Evolutionary conservation across 352 stramenopile genomes (phyloP), one percentile per base, ranked within the genome.

Genomic region (Phytopythium litorale): DNA sequence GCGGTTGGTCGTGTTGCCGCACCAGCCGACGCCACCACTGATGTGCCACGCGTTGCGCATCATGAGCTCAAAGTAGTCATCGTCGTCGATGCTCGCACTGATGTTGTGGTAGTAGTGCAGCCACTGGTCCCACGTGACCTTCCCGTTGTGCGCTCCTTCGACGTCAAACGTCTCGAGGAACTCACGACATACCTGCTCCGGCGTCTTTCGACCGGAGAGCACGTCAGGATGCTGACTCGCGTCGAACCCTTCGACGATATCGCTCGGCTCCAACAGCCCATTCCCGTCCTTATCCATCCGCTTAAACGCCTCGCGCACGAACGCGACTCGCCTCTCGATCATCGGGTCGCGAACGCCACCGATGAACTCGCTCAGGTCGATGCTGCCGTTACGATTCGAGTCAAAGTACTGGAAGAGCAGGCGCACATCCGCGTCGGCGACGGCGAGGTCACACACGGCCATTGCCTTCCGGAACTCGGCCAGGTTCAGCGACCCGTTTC

Each of bases 31-130:
- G 7, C 84, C 83, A 9, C 76, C 75, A 30, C 65, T 74, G 42
- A 92, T 81, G 37, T 88, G 76, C 76, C 78, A 88, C 23, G 80
- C 86, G 52, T 91, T 97, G 64, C 88, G 85, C 65, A 97, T 90
- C 81, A 98, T 96, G 28, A 94, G 72, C 67, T 96, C 88, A 60
- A 97, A 98, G 56, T 92, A 95, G 57, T 97, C 86, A 64, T 97
- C 88, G 55, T 91, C 79, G 37, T 96, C 90, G 60, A 98, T 94
- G 50, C 73, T 88, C 7, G 87, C 88, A 51, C 81, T 94, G 6
- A 98, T 72, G 70, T 96, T 96, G 43, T 88, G 72, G 68, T 98
- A 98, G 72, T 97, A 98, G 46, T 91, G 72, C 18, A 67, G 64
- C 81, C 81, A 93, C 63, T 90, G 78, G 4, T 73, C 66, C 70